Conservation (phyloP, 1,284 basidiomycete genomes). For the Mycosarcoma mackinlayi region DNA sequence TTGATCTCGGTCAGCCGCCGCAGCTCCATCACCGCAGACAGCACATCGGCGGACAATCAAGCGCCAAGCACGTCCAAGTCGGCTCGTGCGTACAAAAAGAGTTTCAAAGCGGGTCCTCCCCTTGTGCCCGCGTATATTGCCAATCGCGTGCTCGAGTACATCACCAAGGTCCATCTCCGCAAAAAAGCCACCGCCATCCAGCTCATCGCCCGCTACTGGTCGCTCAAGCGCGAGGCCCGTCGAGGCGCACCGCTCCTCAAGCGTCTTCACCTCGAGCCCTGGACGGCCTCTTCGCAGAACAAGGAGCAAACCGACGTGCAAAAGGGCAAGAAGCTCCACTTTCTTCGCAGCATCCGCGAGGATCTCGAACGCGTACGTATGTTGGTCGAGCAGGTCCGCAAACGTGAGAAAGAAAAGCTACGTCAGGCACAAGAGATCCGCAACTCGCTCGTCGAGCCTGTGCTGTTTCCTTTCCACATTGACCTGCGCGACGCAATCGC, state of each 20-base stretch:
- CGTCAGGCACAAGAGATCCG: constrained; percentile 79
- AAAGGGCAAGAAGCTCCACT: constrained; percentile 80
- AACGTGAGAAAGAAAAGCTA: constrained; percentile 86
- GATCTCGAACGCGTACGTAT: constrained; percentile 82
- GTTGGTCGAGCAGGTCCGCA: constrained; percentile 79
- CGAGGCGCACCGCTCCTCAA: constrained; percentile 94
- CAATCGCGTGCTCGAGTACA: constrained; percentile 81
- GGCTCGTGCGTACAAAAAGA: constrained; percentile 72
- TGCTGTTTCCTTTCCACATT: constrained; percentile 44
- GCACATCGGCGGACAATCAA: constrained; percentile 11
- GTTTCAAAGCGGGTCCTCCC: constrained; percentile 72
- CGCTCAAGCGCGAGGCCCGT: constrained; percentile 90
- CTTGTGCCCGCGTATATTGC: constrained; percentile 72
- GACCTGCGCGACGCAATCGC: constrained; percentile 32
- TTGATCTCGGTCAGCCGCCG: constrained; percentile 46
- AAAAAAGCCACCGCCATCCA: constrained; percentile 83
- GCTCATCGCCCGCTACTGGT: constrained; percentile 91
- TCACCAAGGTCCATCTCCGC: constrained; percentile 77
- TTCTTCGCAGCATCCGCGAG: constrained; percentile 74
- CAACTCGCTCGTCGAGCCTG: constrained; percentile 73
- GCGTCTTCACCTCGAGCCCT: constrained; percentile 93
- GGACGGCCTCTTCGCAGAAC: constrained; percentile 82
- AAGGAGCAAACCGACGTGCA: constrained; percentile 74
- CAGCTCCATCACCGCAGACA: constrained; percentile 35
- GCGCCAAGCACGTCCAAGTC: constrained; percentile 68